Evolutionary conservation across 2,329 filamentous ascomycete species (phyloP).

Genomic region (Pseudogymnoascus sp.): DNA sequence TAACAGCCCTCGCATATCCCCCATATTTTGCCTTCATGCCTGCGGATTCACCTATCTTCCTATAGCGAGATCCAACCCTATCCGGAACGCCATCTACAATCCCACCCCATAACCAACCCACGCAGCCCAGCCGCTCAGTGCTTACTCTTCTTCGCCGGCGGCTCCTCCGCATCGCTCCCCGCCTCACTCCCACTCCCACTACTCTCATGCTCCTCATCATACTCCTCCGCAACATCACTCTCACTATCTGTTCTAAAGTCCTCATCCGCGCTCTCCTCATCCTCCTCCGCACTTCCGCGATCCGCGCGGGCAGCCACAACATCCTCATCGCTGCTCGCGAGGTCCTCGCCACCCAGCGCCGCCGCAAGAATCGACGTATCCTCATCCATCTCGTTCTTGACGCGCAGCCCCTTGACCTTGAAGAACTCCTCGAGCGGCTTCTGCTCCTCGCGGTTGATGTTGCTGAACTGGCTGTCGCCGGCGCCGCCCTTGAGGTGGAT

Average conservation of each 20-base stretch:
- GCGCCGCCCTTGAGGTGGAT: conserved; percentile 82
- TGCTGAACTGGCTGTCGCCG: conserved; percentile 92
- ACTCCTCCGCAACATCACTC: conserved; percentile 94
- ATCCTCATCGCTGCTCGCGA: conserved; percentile 68
- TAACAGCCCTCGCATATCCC: neutral
- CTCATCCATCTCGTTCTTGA: conserved; percentile 98
- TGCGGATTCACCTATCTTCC: neutral
- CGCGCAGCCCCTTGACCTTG: conserved; percentile 87
- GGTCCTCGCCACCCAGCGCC: conserved; percentile 74
- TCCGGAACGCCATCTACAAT: conserved; percentile 8
- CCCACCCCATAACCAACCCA: neutral
- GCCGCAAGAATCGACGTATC: conserved; percentile 67
- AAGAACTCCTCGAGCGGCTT: conserved; percentile 96
- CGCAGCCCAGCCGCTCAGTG: neutral
- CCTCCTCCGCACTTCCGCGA: conserved; percentile 88
- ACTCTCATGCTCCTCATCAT: conserved; percentile 84
- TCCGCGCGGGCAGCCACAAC: conserved; percentile 64
- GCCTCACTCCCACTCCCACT: conserved; percentile 63
- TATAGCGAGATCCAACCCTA: neutral
- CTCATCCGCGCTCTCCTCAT: conserved; percentile 90
- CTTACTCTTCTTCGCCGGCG: conserved; percentile 46
- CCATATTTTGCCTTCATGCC: neutral
- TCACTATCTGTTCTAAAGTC: conserved; percentile 92
- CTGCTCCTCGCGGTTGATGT: conserved; percentile 98
- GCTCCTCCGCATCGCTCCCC: conserved; percentile 52